Evolutionary conservation across 441 rosid species (phyloP).

Genomic region (Gossypium aridum): DNA sequence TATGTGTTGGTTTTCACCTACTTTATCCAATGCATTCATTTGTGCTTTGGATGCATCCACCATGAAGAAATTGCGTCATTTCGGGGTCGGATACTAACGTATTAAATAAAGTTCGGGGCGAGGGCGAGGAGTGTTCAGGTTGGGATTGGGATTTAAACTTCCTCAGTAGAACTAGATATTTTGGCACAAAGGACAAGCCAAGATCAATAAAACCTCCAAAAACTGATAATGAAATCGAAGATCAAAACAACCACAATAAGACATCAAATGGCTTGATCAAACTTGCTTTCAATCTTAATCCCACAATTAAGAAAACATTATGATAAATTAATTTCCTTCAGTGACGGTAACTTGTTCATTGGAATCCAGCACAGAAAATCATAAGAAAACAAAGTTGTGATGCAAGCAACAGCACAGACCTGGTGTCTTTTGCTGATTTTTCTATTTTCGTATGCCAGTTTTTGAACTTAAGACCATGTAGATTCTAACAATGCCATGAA

Average conservation of each 20-base stretch:
- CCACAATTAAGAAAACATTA: neutral
- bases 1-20: neutral
- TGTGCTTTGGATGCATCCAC: neutral
- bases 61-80: neutral
- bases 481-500: neutral
- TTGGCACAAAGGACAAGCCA: neutral
- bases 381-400: conserved; percentile 1
- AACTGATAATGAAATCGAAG: conserved; percentile 4
- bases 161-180: neutral
- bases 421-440: neutral
- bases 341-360: neutral
- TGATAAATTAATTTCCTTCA: neutral
- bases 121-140: too few species aligned
- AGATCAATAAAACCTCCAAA: conserved; percentile 7
- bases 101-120: too few species aligned
- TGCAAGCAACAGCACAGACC: neutral
- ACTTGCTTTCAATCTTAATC: conserved; percentile 7
- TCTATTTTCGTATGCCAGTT: neutral
- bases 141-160: neutral
- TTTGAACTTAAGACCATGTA: neutral
- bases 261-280: neutral
- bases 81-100: neutral
- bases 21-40: neutral
- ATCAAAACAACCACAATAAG: conserved; percentile 5
- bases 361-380: conserved; percentile 6